Evolutionary conservation across 306 rosid genomes (phyloP).

Genomic region (Vigna radiata): DNA sequence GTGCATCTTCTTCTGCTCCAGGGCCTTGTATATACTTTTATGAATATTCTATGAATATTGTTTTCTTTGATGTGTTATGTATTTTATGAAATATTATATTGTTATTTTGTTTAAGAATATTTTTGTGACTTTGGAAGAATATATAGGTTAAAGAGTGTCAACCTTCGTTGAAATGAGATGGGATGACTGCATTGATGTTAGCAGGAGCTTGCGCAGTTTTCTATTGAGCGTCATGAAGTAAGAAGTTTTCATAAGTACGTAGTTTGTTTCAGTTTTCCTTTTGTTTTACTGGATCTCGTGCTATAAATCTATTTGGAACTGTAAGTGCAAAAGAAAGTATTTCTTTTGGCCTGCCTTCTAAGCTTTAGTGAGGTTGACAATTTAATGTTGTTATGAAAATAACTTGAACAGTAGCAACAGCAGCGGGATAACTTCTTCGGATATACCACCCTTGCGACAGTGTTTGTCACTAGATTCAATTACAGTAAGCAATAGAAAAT

Average conservation of each 20-base stretch:
- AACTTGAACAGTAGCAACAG: conserved; percentile 52
- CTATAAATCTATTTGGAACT: not conserved
- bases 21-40: no score
- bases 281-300: not conserved
- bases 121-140: no score
- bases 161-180: not conserved
- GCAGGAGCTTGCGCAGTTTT: conserved; percentile 1
- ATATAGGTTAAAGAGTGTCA: not conserved
- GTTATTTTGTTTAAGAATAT: no score
- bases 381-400: conserved; percentile 73
- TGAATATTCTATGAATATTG: no score
- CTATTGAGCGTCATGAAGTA: not conserved
- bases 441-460: conserved; percentile 78
- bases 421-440: conserved; percentile 57
- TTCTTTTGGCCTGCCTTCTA: conserved; percentile 32
- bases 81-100: no score
- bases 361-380: conserved; percentile 40
- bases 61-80: no score
- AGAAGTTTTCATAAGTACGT: not conserved
- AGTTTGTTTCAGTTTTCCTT: conserved; percentile 25
- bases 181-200: not conserved
- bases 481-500: conserved; percentile 55
- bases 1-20: no score
- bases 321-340: conserved; percentile 31
- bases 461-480: conserved; percentile 83